Evolutionary conservation across 306 rosid species (phyloP), one percentile per base, ranked within the genome.

Genomic region (Cucurbita pepo): DNA sequence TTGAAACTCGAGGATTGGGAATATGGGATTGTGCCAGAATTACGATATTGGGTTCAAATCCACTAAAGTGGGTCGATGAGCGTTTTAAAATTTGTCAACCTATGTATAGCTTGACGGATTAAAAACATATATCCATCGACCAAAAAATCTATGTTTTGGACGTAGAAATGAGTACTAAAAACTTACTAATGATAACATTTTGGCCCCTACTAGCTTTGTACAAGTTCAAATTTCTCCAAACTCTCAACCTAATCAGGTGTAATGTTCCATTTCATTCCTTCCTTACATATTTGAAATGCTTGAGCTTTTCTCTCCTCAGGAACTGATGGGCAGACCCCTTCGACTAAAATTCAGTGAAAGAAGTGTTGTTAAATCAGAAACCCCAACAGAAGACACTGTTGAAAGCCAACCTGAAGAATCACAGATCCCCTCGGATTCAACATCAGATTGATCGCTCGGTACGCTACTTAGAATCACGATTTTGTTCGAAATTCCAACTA

Each of bases 261-360:
- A 19, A 69, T 52, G 64, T 70, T 75, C 5, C 16, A 57, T 75
- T 71, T 7, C 54, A 36, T 30, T 60, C 71, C 41, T 34, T 4
- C 34, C 75, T 34, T 48, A 48, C 66, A 40, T 21, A 15, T 73
- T 54, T 64, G 62, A 45, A 75, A 51, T 75, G 52, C 57, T 30
- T 16, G 10, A 51, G 36, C 52, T 51, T 74, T 11, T 34, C 54
- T 41, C 65, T 73, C 69, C 60, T 75, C 73, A 94, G 97, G 99
- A 87, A 75, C 77, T 91, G 79, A 82, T 86, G 96, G 96, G 88
- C 7, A 79, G 99, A 52, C 88, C 95, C 14, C 78, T 94, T 78
- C 91, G 79, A 37, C 79, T 94, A 53, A 89, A 86, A 78, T 77
- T 89, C 43, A 91, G 97, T 66, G 88, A 79, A 79, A 91, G 67